Evolutionary conservation across 1,284 basidiomycete species (phyloP).

Genomic region (Heterobasidion irregulare): DNA sequence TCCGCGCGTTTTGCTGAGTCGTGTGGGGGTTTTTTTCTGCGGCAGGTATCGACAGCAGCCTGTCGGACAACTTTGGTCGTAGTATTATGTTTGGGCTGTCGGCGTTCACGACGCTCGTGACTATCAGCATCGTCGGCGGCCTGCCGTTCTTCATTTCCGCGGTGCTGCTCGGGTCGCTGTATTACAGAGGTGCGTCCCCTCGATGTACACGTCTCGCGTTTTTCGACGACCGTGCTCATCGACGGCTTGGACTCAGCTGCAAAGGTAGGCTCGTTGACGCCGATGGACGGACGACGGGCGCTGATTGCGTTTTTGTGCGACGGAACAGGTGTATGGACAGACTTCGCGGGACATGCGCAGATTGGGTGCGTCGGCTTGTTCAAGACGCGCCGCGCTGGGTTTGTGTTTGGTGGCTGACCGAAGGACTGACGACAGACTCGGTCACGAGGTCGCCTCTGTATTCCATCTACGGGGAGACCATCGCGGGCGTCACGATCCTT

Average conservation of each 20-base stretch:
- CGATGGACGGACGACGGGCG: too few relatives aligned
- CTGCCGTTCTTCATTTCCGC: constrained; percentile 61
- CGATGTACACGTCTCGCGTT: not conserved
- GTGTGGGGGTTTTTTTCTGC: not conserved
- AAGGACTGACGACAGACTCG: constrained; percentile 45
- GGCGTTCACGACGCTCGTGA: constrained; percentile 58
- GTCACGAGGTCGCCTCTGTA: constrained; percentile 88
- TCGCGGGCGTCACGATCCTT: constrained; percentile 80
- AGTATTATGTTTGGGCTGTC: constrained; percentile 57
- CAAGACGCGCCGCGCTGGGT: not conserved
- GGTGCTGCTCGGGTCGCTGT: constrained; percentile 51
- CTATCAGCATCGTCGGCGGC: constrained; percentile 81
- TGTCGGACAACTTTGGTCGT: constrained; percentile 83
- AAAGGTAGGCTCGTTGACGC: constrained; percentile 2
- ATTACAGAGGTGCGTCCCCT: constrained; percentile 50
- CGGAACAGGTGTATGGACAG: constrained; percentile 67
- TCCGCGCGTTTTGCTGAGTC: not conserved
- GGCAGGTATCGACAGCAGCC: constrained; percentile 73
- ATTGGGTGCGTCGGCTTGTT: constrained; percentile 40
- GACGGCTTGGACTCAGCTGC: constrained; percentile 2
- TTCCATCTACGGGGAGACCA: constrained; percentile 87
- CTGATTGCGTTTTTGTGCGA: too few relatives aligned
- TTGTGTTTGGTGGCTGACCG: not conserved
- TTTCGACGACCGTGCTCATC: not conserved
- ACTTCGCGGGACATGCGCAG: constrained; percentile 86